Evolutionary conservation across 352 stramenopile genomes (phyloP), one percentile per base, ranked within the genome.

Genomic region (Phytophthora colocasiae): DNA sequence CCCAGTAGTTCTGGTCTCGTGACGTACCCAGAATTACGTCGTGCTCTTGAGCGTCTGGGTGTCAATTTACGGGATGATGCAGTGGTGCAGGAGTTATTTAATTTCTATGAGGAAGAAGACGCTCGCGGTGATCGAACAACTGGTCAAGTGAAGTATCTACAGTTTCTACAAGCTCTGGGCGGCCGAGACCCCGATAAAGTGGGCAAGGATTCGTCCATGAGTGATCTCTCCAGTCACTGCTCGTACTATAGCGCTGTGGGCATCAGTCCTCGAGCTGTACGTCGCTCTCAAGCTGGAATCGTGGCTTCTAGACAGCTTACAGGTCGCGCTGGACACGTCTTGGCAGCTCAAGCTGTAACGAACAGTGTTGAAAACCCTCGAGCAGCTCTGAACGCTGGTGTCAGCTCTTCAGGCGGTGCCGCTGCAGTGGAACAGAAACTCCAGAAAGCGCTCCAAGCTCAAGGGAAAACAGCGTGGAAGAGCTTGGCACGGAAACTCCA

Each of bases 191-290:
- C 85, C 0, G 82, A 93, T 45, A 74, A 74, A 45, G 60, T 66
- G 4, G 66, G 66, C 34, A 85, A 77, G 24, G 47, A 91, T 46
- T 83, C 85, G 17, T 74, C 61, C 6, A 77, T 89, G 77, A 91
- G 80, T 47, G 85, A 93, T 29, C 44, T 91, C 2, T 90, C 82
- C 2, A 91, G 82, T 65, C 83, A 91, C 53, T 93, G 85, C 46
- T 91, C 82, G 7, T 93, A 93, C 73, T 93, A 93, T 69, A 87
- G 69, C 54, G 77, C 82, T 5, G 85, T 93, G 27, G 78, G 65
- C 12, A 91, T 90, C 49, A 91, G 82, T 49, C 82, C 80, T 39
- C 80, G 78, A 6, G 67, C 69, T 19, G 80, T 83, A 12, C 58
- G 63, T 40, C 69, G 69, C 27, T 65, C 63, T 26, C 64, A 66